Evolutionary conservation across 1,139 yeast species (phyloP), one percentile per base, ranked within the genome.

Genomic region (Arxiozyma telluris): DNA sequence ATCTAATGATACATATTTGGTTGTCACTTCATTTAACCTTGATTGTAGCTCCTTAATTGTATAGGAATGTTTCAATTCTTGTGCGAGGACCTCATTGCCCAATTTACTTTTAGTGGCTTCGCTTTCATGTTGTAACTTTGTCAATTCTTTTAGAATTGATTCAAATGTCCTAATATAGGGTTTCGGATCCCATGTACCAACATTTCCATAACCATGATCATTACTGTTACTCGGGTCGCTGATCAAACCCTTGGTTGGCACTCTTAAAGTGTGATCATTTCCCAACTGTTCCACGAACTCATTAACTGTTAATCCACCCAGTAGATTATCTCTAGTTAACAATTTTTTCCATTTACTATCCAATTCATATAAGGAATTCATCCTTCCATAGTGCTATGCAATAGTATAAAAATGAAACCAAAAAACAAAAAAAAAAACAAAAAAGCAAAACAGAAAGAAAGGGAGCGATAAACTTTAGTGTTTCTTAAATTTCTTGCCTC

Each of bases 101-200:
- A 82, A 73, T 18, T 70, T 71, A 1, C 69, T 71, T 49, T 49
- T 49, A 43, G 15, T 38, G 18, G 43, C 66, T 8, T 73, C 67
- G 1, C 90, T 82, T 50, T 83, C 83, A 1, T 75, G 75, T 51
- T 77, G 77, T 48, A 90, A 70, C 50, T 76, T 76, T 61, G 83
- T 80, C 58, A 90, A 72, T 65, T 88, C 94, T 53, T 83, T 76
- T 49, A 90, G 73, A 1, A 94, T 89, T 1, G 93, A 82, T 69
- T 91, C 98, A 69, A 93, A 91, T 0, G 96, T 88, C 63, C 96
- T 79, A 53, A 93, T 93, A 67, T 88, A 91, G 1, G 98, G 98
- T 62, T 88, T 90, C 1, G 98, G 97, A 67, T 93, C 97, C 59
- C 64, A 61, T 11, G 58, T 53, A 15, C 49, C 51, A 12, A 45